Evolutionary conservation across 305 asterid genomes (phyloP), one percentile per base, ranked within the genome.

Genomic region (Rubia balearica): DNA sequence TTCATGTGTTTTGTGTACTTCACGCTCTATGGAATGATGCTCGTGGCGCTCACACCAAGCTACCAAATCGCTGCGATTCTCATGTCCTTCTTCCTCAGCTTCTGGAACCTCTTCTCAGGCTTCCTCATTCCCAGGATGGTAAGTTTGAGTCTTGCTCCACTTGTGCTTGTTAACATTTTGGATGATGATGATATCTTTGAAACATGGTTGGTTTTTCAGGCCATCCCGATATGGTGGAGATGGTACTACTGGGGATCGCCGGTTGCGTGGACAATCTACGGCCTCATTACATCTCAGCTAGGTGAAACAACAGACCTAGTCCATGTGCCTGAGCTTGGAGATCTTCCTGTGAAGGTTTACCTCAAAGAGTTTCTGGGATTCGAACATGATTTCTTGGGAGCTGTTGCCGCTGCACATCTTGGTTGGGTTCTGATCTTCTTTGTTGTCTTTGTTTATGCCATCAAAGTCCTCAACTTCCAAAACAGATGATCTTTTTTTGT

Each of bases 161-260:
- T 48, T 8, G 19, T 48, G 56, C 16, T 48, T 19, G 16, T 48
- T 51, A n/a, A 51, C 59, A 17, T 51, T n/a, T 51, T n/a, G 57
- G 7, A 51, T 51, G 1, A 6, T 42, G 8, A 9, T 42, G 10
- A 6, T 42, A 0, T 42, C 10, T 2, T 9, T 67, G 42, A 13
- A 1, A 27, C 19, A 30, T 27, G 40, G 5, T 33, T 59, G 68
- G 38, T 53, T 55, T 69, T 55, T 48, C 88, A 93, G 98, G 84
- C 84, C 82, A 91, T 94, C 67, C 99, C 99, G 0, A 79, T 91
- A 74, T 94, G 99, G 99, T 94, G 99, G 98, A 84, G 98, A 70
- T 94, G 99, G 99, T 94, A 91, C 70, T 94, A 94, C 73, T 94
- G 98, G 97, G 90, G 83, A 11, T 94, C 96, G 41, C 99, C 99